Conservation (phyloP, 1,284 basidiomycete genomes). For the Leccinum fuscescens region DNA sequence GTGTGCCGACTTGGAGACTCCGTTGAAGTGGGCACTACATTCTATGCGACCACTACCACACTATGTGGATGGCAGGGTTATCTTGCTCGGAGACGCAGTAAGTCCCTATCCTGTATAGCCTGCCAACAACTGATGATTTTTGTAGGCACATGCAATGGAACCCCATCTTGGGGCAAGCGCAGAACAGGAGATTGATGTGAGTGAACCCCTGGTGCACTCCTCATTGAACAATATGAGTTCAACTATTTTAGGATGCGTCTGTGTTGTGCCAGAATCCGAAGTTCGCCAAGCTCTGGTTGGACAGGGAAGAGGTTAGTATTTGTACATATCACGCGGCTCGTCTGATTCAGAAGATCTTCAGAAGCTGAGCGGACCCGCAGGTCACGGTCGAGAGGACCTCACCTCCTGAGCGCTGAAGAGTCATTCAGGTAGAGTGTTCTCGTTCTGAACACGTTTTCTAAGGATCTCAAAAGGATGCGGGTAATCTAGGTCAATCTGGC, state of each 20-base stretch:
- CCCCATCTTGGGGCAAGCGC: conserved; percentile 34
- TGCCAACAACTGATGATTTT: neutral
- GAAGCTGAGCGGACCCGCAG: too few species aligned
- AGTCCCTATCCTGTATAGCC: neutral
- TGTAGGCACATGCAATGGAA: conserved; percentile 33
- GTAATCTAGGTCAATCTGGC: conserved; percentile 45
- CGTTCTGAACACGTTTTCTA: neutral
- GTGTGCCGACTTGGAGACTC: neutral
- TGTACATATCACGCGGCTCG: too few species aligned
- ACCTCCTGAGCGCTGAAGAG: conserved; percentile 46
- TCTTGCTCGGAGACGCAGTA: conserved; percentile 38
- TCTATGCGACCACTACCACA: conserved; percentile 29
- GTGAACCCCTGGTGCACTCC: conserved; percentile 1
- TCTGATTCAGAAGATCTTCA: too few species aligned
- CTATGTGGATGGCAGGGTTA: conserved; percentile 29
- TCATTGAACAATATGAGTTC: conserved; percentile 19
- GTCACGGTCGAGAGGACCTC: too few species aligned
- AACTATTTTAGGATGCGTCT: conserved; percentile 32
- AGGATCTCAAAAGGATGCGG: neutral
- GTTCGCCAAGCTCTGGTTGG: too few species aligned
- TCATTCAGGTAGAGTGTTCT: conserved; percentile 50
- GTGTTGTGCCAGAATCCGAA: conserved; percentile 19
- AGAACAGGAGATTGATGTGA: conserved; percentile 34
- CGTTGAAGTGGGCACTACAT: too few species aligned
- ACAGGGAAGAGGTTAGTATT: too few species aligned